These are phyloP conservation scores for Leccinum pseudoinsigne DNA, from an alignment of 1,284 basidiomycete genomes.

Conservation along the genomic window DNA sequence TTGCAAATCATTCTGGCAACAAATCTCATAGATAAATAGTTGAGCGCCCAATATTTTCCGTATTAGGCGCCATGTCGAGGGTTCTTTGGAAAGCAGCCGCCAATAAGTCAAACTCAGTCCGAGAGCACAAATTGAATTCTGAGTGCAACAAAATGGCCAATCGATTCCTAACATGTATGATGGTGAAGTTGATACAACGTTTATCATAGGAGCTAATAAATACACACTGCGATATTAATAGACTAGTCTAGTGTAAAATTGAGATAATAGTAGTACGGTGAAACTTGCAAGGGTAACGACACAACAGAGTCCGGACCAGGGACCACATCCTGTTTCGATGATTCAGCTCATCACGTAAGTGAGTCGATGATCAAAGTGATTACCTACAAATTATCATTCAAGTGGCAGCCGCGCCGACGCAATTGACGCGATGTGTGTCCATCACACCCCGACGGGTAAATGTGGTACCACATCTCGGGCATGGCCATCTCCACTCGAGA, in stretches of 20 bases:
- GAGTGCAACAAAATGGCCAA: neutral
- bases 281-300: neutral
- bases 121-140: neutral
- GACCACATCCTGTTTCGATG: neutral
- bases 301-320: neutral
- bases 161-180: neutral
- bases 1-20: neutral
- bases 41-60: conserved; percentile 2
- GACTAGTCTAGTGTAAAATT: neutral
- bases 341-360: conserved; percentile 3
- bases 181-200: neutral
- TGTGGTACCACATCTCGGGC: conserved; percentile 13
- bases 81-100: conserved; percentile 1
- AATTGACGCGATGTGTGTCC: conserved; percentile 14
- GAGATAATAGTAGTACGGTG: conserved; percentile 5
- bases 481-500: conserved; percentile 24
- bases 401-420: conserved; percentile 2
- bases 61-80: neutral
- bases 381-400: conserved; percentile 9
- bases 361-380: neutral
- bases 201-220: neutral
- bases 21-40: neutral
- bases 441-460: conserved; percentile 27
- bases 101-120: neutral
- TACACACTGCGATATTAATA: neutral